phyloP scores from a whole-genome alignment of 208 protist genomes.

The Wallacemonas sp. region DNA sequence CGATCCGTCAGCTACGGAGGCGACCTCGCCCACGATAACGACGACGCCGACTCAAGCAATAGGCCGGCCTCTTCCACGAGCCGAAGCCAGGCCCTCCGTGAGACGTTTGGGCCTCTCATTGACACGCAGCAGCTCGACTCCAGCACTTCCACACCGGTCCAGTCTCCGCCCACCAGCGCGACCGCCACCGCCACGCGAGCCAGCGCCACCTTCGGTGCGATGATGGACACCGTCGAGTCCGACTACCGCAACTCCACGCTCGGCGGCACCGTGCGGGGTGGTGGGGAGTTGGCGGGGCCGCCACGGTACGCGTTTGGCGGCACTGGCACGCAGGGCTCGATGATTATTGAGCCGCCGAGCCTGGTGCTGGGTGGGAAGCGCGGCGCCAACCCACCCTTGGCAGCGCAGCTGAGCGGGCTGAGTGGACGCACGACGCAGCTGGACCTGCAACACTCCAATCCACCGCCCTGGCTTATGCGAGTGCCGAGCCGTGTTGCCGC shows the following conservation, averaged over 20 bases:
- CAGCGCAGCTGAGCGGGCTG: too few species aligned
- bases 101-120: constrained; percentile 8
- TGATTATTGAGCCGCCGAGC: too few species aligned
- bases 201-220: constrained; percentile 29
- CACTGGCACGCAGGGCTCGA: too few species aligned
- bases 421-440: not conserved
- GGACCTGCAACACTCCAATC: constrained; percentile 3
- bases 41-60: too few species aligned
- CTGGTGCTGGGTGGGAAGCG: too few species aligned
- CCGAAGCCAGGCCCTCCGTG: not conserved
- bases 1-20: too few species aligned
- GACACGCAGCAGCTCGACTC: constrained; percentile 7
- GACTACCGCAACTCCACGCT: not conserved
- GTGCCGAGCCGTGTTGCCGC: not conserved
- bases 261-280: not conserved
- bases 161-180: not conserved
- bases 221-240: constrained; percentile 16
- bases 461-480: constrained; percentile 7
- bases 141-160: not conserved
- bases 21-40: not conserved
- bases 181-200: not conserved
- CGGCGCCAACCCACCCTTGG: too few species aligned
- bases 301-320: too few species aligned
- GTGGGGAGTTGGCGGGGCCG: too few species aligned
- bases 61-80: too few species aligned